Evolutionary conservation across 1,139 yeast species (phyloP).

Genomic region (Candida dubliniensis): DNA sequence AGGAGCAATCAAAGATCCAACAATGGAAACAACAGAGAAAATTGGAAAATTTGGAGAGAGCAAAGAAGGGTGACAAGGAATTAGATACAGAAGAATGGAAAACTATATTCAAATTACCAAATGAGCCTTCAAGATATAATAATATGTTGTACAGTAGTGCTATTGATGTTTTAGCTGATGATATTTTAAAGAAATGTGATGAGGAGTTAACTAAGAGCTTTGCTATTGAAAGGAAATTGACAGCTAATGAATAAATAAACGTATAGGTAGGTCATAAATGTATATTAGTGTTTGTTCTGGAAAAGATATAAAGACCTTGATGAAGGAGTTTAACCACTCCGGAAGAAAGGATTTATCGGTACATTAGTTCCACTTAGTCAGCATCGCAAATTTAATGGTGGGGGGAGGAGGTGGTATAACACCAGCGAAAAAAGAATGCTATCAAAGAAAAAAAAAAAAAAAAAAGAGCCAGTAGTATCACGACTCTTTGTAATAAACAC

Average conservation of each 20-base stretch:
- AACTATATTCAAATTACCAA: conserved; percentile 64
- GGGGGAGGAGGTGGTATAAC: too few species aligned
- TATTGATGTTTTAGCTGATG: conserved; percentile 68
- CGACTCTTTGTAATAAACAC: neutral
- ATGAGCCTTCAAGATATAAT: conserved; percentile 75
- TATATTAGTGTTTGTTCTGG: neutral
- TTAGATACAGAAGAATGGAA: conserved; percentile 67
- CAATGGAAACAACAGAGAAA: conserved; percentile 77
- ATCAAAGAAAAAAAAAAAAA: neutral
- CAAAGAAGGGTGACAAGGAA: conserved; percentile 57
- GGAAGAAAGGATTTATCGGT: too few species aligned
- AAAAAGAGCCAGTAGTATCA: neutral
- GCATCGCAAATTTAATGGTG: too few species aligned
- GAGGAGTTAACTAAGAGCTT: conserved; percentile 63
- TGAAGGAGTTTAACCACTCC: too few species aligned
- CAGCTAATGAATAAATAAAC: conserved; percentile 9
- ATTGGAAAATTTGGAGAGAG: conserved; percentile 63
- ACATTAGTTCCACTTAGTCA: too few species aligned
- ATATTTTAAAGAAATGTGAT: conserved; percentile 61
- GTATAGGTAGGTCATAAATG: neutral
- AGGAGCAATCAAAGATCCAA: conserved; percentile 68
- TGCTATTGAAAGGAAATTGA: conserved; percentile 54
- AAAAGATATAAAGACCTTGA: too few species aligned
- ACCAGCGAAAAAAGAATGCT: neutral
- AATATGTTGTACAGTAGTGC: conserved; percentile 70